Percentiles rank a stretch among this genome's conserved stretches.
Conservation (phyloP, 148 eudicot genomes). For the Fagopyrum homotropicum region DNA sequence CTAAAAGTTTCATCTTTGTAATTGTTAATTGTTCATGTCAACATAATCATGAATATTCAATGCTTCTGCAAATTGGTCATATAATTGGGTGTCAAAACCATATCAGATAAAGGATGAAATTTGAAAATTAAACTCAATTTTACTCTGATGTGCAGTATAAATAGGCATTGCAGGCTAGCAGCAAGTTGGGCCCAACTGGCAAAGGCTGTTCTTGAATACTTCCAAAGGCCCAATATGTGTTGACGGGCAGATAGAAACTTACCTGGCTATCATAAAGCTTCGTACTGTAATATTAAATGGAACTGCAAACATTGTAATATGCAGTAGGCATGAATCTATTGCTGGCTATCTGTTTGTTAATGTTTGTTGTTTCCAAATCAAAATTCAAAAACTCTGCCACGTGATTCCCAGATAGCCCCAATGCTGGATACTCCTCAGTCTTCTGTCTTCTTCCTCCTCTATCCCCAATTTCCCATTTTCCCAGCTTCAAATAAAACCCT, state of each 20-base stretch:
- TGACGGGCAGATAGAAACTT: background rate
- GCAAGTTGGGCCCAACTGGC: background rate
- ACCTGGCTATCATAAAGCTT: background rate
- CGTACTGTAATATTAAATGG: background rate
- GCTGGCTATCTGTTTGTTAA: background rate
- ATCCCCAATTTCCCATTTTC: background rate
- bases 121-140: background rate
- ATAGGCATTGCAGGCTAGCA: background rate
- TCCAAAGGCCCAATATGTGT: background rate
- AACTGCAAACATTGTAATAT: background rate
- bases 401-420: background rate
- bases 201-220: background rate
- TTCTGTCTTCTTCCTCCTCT: background rate
- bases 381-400: background rate
- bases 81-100: no score
- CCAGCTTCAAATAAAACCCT: background rate
- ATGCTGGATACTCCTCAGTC: background rate
- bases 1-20: background rate
- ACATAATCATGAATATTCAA: background rate
- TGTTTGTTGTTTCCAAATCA: background rate
- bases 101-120: no score
- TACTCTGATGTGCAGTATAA: background rate
- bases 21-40: background rate
- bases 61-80: background rate
- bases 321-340: background rate